Evolutionary conservation across 768 basidiomycete species (phyloP), one percentile per base, ranked within the genome.

Genomic region (Cubamyces lactineus): DNA sequence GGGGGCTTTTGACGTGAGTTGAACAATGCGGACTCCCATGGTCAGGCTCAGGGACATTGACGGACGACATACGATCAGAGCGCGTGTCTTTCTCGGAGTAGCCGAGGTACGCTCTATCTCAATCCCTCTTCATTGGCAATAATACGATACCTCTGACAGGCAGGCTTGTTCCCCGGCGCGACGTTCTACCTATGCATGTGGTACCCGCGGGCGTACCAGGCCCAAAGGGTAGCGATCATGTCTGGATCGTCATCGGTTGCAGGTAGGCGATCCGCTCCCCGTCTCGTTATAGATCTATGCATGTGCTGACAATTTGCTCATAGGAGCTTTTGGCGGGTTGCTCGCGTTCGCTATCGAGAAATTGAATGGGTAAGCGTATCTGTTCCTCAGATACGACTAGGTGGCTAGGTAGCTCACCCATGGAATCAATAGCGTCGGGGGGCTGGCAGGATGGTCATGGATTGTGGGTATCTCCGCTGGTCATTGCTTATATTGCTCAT

Each of bases 241-340:
- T 24, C 59, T 1, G 50, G 54, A 39, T 53, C 66, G 5, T 42
- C 60, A 1, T 61, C 59, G 4, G 23, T 56, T 41, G 58, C 66
- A 12, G 66, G 63, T 64, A 42, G 17, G 52, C 1, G 12, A 7
- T 34, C 12, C 19, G 15, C 7, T 28, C 28, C 28, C 28, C 7
- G 7, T 7, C 28, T 3, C 28, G n/a, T n/a, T n/a, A n/a, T 28
- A 28, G 28, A 28, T 3, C 4, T 7, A 28, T 28, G 3, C 28
- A 28, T 28, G 28, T 28, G 28, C 28, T 28, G 28, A 28, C 28
- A 28, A 3, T 28, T 28, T 7, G 28, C 43, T 3, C 19, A 23
- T 45, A 61, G 60, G 64, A 9, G 60, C 64, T 6, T 65, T 65
- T 34, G 64, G 64, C 6, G 64, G 59, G 2, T 21, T 65, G n/a